A percentile compares a stretch with the other conserved stretches of the same genome.
Conservation (phyloP, 768 basidiomycete genomes). For the Lyophyllum decastes region DNA sequence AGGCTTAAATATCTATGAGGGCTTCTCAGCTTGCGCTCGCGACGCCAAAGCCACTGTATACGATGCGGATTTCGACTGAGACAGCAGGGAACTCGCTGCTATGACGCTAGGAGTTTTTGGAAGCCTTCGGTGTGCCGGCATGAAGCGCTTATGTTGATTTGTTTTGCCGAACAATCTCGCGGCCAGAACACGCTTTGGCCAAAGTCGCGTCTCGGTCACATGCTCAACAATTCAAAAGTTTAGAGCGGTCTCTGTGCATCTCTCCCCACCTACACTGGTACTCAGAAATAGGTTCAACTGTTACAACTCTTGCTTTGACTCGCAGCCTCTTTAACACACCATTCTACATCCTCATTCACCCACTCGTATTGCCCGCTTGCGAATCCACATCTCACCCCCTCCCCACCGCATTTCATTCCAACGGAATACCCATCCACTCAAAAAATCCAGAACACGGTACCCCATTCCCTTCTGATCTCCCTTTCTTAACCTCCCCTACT, state of each 20-base stretch:
- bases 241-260: background rate
- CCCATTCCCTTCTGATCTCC: background rate
- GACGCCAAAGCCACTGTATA: too few species aligned
- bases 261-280: background rate
- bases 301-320: background rate
- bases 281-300: background rate
- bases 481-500: background rate
- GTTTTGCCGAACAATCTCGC: background rate
- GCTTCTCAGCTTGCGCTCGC: too few species aligned
- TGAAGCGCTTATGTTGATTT: background rate
- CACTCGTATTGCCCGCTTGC: background rate
- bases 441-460: too few species aligned
- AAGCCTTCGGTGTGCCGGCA: background rate
- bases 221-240: background rate
- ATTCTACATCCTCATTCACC: background rate
- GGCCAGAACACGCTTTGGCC: background rate
- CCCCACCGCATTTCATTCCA: too few species aligned
- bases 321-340: background rate
- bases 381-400: background rate
- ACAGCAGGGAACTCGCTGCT: too few species aligned
- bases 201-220: background rate
- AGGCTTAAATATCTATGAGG: too few species aligned
- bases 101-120: background rate
- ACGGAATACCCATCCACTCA: too few species aligned
- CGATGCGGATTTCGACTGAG: too few species aligned